A percentile compares a stretch with the other conserved stretches of the same genome.
Conservation (phyloP, 805 yeast genomes). For the Debaryomyces maramus region DNA sequence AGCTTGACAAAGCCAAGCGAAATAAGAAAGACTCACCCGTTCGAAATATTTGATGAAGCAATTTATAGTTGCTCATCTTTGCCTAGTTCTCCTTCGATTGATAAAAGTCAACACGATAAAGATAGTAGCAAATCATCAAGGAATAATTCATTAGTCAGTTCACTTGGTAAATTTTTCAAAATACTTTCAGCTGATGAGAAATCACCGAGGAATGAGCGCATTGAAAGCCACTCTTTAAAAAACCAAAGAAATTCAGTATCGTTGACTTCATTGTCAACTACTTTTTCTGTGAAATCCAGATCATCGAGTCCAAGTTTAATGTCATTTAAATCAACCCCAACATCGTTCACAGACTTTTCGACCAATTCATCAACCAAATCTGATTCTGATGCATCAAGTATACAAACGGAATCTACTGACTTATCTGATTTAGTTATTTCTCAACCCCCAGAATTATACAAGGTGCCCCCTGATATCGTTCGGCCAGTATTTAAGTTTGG, state of each 20-base stretch:
- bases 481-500: slow-evolving; percentile 51
- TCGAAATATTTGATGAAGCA: slow-evolving; percentile 67
- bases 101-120: slow-evolving; percentile 5
- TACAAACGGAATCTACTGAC: slow-evolving; percentile 4
- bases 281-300: slow-evolving; percentile 29
- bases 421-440: slow-evolving; percentile 6
- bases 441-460: slow-evolving; percentile 39
- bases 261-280: slow-evolving; percentile 35
- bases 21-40: slow-evolving; percentile 54
- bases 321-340: slow-evolving; percentile 37
- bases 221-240: slow-evolving; percentile 1
- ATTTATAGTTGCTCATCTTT: slow-evolving; percentile 43
- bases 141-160: slow-evolving; percentile 28
- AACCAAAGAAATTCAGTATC: slow-evolving; percentile 32
- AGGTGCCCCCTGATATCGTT: slow-evolving; percentile 44
- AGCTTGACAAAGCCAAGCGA: slow-evolving; percentile 29
- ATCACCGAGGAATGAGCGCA: not conserved
- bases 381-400: slow-evolving; percentile 23
- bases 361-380: slow-evolving; percentile 30
- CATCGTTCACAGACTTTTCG: slow-evolving; percentile 37
- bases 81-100: slow-evolving; percentile 10
- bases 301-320: slow-evolving; percentile 40
- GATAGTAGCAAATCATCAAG: slow-evolving; percentile 8
- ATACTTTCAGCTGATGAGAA: slow-evolving; percentile 31
- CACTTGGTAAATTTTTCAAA: slow-evolving; percentile 37